A percentile compares a stretch with the other conserved stretches of the same genome.
These are phyloP conservation scores for Pseudoscleropodium purum DNA, from an alignment of 225 moss, liverwort and hornwort genomes.

Conservation along the genomic window DNA sequence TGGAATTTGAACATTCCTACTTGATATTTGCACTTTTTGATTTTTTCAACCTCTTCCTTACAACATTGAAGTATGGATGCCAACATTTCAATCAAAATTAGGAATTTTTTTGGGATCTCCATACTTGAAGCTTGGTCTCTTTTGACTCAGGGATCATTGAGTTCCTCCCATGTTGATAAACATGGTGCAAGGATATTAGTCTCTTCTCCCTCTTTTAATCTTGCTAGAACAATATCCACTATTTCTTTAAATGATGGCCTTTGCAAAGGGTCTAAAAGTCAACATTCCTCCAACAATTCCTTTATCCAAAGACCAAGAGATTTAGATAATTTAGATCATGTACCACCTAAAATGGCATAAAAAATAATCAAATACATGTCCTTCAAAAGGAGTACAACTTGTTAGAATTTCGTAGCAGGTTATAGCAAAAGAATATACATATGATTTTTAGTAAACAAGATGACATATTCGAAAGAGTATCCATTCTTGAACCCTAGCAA, in stretches of 20 bases:
- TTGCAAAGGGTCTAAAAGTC: not conserved
- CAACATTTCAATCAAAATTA: not conserved
- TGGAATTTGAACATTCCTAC: not conserved
- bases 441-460: not conserved
- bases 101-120: not conserved
- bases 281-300: not conserved
- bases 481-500: fast-evolving
- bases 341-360: fast-evolving
- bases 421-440: not conserved
- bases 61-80: not conserved
- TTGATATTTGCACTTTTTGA: not conserved
- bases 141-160: fast-evolving
- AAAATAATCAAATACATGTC: fast-evolving
- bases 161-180: not conserved
- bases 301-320: not conserved
- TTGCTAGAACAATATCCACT: not conserved
- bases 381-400: not conserved
- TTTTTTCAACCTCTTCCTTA: not conserved
- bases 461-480: fast-evolving
- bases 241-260: not conserved
- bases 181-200: fast-evolving
- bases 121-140: fast-evolving
- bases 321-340: fast-evolving
- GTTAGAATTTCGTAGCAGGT: not conserved
- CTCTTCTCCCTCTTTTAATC: too few relatives aligned